Conservation (phyloP, 1,284 basidiomycete species). For the Leccinum huronense region DNA sequence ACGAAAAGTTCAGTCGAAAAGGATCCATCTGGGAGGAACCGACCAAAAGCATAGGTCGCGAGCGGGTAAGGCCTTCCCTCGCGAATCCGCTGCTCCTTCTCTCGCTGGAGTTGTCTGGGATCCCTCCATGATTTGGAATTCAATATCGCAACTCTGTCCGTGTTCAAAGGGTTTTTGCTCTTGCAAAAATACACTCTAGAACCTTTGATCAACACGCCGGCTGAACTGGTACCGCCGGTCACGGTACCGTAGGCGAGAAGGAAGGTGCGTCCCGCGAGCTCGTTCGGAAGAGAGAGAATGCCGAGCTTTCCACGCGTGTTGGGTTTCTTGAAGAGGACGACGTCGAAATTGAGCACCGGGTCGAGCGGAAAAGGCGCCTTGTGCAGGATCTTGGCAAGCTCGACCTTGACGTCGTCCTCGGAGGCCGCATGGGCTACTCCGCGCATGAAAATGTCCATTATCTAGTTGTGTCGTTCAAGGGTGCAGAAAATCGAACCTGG, state of each 20-base stretch:
- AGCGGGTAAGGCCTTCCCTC: conserved; percentile 29
- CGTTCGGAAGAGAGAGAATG: conserved; percentile 35
- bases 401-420: conserved; percentile 36
- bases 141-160: conserved; percentile 26
- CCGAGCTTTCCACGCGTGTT: conserved; percentile 29
- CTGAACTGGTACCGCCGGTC: background rate
- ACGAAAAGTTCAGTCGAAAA: conserved; percentile 38
- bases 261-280: conserved; percentile 28
- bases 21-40: conserved; percentile 34
- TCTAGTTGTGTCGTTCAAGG: conserved; percentile 8
- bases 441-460: conserved; percentile 40
- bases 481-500: background rate
- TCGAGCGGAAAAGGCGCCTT: conserved; percentile 34
- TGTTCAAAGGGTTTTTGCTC: conserved; percentile 25
- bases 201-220: conserved; percentile 32
- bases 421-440: conserved; percentile 28
- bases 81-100: conserved; percentile 28
- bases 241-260: conserved; percentile 28
- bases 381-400: conserved; percentile 38
- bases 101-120: conserved; percentile 28
- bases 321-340: conserved; percentile 31
- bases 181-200: conserved; percentile 20
- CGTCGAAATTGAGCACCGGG: conserved; percentile 35
- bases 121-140: conserved; percentile 33
- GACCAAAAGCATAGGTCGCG: conserved; percentile 36